Evolutionary conservation across 1,139 yeast species (phyloP), one percentile per base, ranked within the genome.

Genomic region (Magnusiomyces tetraspermus): DNA sequence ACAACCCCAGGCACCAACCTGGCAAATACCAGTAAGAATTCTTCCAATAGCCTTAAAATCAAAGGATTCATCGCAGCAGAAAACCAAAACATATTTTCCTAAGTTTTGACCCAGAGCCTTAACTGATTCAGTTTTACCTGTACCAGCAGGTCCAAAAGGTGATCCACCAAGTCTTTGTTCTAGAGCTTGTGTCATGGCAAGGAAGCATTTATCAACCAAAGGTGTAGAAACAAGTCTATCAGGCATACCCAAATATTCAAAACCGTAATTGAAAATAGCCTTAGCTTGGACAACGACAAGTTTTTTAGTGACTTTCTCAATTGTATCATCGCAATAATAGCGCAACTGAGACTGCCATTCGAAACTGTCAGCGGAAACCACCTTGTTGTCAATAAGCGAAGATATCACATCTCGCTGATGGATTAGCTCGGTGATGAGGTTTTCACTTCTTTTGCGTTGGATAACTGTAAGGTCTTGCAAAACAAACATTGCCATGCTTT

Each of bases 61-160:
- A 71, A 88, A 92, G 0, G 86, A 71, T 54, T 90, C 96, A 61
- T 92, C 97, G 70, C 97, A 92, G 65, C 88, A 83, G 64, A 92
- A 90, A 0, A 90, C 96, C 11, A 85, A 66, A 0, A 89, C 96
- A 78, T 82, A 79, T 57, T 80, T 77, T 10, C 97, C 98, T 13
- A 92, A 69, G 46, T 79, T 80, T 48, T 80, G 80, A 1, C 95
- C 97, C 31, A 90, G 72, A 0, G 96, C 87, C 64, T 92, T 92
- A 23, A 90, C 77, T 0, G 96, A 77, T 64, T 92, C 98, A 0
- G 98, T 92, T 65, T 92, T 90, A 43, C 97, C 98, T 0, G 97
- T 92, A 49, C 97, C 98, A 2, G 98, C 97, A 1, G 98, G 97
- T 0, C 98, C 98, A 68, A 84, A 82, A 0, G 96, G 87, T 1